These are phyloP conservation scores for Pseudonitzschia multiseries DNA, from an alignment of 108 stramenopile genomes.

Conservation along the genomic window DNA sequence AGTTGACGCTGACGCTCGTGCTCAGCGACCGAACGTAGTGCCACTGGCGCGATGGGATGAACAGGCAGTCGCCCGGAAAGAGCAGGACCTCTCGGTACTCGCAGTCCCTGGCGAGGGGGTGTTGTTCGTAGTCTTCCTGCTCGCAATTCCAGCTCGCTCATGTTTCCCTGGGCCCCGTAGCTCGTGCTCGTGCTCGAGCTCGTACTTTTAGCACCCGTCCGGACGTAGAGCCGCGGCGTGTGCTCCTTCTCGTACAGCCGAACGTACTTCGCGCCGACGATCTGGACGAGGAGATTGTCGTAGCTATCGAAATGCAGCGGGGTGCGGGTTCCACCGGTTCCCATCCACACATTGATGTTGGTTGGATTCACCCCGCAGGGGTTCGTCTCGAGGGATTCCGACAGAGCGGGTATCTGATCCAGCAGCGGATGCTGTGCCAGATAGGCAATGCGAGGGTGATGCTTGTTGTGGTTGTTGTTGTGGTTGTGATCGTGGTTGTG, in stretches of 20 bases:
- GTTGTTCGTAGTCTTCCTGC: constrained; percentile 44
- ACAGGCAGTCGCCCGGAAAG: constrained; percentile 65
- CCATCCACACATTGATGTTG: constrained; percentile 59
- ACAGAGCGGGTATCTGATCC: constrained; percentile 52
- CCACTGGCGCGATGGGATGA: constrained; percentile 64
- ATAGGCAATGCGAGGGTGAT: constrained; percentile 51
- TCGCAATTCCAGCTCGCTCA: constrained; percentile 68
- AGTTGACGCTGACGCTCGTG: constrained; percentile 58
- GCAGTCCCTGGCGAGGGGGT: constrained; percentile 41
- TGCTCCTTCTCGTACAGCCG: constrained; percentile 50
- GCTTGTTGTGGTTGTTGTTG: background rate
- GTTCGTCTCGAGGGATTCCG: constrained; percentile 29
- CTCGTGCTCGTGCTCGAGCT: too few relatives aligned
- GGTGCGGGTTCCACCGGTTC: constrained; percentile 69
- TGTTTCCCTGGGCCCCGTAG: constrained; percentile 61
- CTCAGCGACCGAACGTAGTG: constrained; percentile 62
- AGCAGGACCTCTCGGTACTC: constrained; percentile 46
- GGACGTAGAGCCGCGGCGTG: constrained; percentile 52
- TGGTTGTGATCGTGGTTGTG: too few relatives aligned
- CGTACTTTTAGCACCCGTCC: constrained; percentile 17
- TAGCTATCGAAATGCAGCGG: constrained; percentile 77
- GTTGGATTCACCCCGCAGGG: constrained; percentile 42
- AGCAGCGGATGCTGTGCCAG: constrained; percentile 64
- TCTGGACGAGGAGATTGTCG: constrained; percentile 76
- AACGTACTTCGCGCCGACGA: constrained; percentile 84